Percentiles rank a stretch among this genome's conserved stretches.
These are phyloP conservation scores for Skeletonema costatum DNA, from an alignment of 108 stramenopile genomes.

Conservation along the genomic window DNA sequence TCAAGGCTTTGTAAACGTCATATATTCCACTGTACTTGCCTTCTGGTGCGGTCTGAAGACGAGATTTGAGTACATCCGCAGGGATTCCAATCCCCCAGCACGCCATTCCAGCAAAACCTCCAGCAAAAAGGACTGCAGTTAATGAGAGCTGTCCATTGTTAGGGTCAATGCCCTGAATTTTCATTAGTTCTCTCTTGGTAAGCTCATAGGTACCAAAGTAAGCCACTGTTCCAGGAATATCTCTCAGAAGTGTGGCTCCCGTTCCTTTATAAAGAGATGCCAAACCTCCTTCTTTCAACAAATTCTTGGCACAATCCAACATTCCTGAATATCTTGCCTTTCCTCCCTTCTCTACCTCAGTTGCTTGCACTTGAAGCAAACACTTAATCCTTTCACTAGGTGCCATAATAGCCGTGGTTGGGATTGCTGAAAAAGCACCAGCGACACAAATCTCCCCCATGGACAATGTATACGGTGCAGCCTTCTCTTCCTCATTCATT, in stretches of 20 bases:
- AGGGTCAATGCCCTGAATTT: slow-evolving; percentile 68
- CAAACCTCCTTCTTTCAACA: slow-evolving; percentile 79
- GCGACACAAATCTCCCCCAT: slow-evolving; percentile 72
- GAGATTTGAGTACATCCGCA: slow-evolving; percentile 84
- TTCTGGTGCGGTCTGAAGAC: slow-evolving; percentile 81
- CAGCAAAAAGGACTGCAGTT: slow-evolving; percentile 72
- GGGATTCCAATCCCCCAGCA: slow-evolving; percentile 90
- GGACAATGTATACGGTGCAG: slow-evolving; percentile 42
- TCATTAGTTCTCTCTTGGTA: slow-evolving; percentile 65
- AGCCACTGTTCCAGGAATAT: slow-evolving; percentile 87
- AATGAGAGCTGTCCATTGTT: slow-evolving; percentile 65
- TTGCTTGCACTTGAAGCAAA: slow-evolving; percentile 82
- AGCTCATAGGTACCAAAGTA: slow-evolving; percentile 89
- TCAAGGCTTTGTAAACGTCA: slow-evolving; percentile 69
- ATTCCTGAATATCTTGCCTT: slow-evolving; percentile 74
- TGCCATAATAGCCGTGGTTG: slow-evolving; percentile 79
- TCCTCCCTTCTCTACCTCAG: slow-evolving; percentile 53
- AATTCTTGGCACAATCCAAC: slow-evolving; percentile 65
- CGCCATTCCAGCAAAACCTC: slow-evolving; percentile 88
- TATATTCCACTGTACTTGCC: slow-evolving; percentile 68
- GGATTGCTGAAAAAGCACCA: slow-evolving; percentile 84
- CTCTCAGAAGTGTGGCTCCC: slow-evolving; percentile 78
- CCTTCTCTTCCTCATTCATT: slow-evolving; percentile 36
- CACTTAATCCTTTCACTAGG: slow-evolving; percentile 93
- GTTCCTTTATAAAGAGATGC: slow-evolving; percentile 78